A percentile compares a stretch with the other conserved stretches of the same genome.
These are phyloP conservation scores for Hypoxylon sp. DNA, from an alignment of 2,329 filamentous ascomycete genomes.

Conservation along the genomic window DNA sequence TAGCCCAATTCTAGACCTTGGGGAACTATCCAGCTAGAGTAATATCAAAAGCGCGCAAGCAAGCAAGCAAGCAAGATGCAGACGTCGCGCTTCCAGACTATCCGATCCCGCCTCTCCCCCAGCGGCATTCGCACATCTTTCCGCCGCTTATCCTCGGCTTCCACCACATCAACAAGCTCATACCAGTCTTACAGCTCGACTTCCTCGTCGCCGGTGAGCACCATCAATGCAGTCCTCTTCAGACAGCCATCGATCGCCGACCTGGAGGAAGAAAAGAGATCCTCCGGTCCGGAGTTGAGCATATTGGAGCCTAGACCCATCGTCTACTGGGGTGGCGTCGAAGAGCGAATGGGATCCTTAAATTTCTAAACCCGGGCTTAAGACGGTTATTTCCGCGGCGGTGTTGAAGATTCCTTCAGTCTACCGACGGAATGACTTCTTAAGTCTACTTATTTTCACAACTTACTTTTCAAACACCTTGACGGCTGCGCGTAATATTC, in stretches of 20 bases:
- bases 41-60: slow-evolving; percentile 34
- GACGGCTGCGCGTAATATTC: slow-evolving; percentile 35
- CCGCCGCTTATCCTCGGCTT: slow-evolving; percentile 65
- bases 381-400: neutral
- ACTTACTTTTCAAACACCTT: slow-evolving; percentile 19
- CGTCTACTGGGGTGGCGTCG: slow-evolving; percentile 74
- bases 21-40: slow-evolving; percentile 6
- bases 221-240: slow-evolving; percentile 72
- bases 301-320: slow-evolving; percentile 74
- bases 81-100: slow-evolving; percentile 64
- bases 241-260: slow-evolving; percentile 71
- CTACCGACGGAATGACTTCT: slow-evolving; percentile 6
- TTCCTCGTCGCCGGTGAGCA: slow-evolving; percentile 62
- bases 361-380: slow-evolving; percentile 53
- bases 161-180: slow-evolving; percentile 60
- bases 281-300: slow-evolving; percentile 67
- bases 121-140: slow-evolving; percentile 66
- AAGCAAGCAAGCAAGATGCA: slow-evolving; percentile 60
- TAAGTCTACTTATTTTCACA: slow-evolving; percentile 10
- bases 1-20: slow-evolving; percentile 5
- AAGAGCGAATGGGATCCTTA: slow-evolving; percentile 69
- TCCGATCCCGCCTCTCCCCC: slow-evolving; percentile 67
- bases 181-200: slow-evolving; percentile 61
- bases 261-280: slow-evolving; percentile 70
- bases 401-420: neutral